A percentile compares a stretch with the other conserved stretches of the same genome.
phyloP scores from a whole-genome alignment of 225 moss, liverwort and hornwort genomes.

The Pleurozium schreberi region DNA sequence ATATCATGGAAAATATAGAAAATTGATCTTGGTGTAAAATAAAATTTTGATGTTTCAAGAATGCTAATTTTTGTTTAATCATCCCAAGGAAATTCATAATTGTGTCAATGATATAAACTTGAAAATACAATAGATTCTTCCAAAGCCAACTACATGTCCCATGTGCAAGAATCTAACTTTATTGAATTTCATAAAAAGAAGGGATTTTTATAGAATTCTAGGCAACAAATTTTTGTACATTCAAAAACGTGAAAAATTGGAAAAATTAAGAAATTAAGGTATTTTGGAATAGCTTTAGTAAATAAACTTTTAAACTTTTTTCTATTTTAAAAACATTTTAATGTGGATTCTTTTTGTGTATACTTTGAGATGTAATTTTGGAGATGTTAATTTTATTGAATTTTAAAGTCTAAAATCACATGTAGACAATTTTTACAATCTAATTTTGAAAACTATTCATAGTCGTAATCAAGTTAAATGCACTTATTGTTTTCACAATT shows the following conservation, averaged over 20 bases:
- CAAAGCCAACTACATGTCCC: not conserved
- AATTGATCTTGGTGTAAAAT: not conserved
- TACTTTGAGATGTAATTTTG: not conserved
- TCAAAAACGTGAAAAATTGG: not conserved
- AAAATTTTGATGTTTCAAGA: not conserved
- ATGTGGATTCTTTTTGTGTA: not conserved
- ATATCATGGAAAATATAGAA: not conserved
- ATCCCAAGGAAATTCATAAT: no score
- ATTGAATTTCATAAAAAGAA: not conserved
- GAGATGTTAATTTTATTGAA: no score
- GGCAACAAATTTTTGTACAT: not conserved
- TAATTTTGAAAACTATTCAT: not conserved
- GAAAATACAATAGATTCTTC: not conserved
- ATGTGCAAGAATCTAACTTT: rapidly evolving
- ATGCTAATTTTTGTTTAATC: no score
- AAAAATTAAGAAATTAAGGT: not conserved
- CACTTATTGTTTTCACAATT: not conserved
- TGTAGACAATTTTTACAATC: not conserved
- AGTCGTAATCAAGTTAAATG: not conserved
- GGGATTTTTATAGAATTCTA: not conserved
- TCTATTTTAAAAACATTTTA: no score
- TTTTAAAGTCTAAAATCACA: not conserved
- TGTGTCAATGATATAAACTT: no score
- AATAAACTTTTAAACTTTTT: not conserved
- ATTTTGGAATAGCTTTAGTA: no score